These are phyloP conservation scores for Aspergillus texensis DNA, from an alignment of 2,329 filamentous ascomycete species.

Conservation along the genomic window DNA sequence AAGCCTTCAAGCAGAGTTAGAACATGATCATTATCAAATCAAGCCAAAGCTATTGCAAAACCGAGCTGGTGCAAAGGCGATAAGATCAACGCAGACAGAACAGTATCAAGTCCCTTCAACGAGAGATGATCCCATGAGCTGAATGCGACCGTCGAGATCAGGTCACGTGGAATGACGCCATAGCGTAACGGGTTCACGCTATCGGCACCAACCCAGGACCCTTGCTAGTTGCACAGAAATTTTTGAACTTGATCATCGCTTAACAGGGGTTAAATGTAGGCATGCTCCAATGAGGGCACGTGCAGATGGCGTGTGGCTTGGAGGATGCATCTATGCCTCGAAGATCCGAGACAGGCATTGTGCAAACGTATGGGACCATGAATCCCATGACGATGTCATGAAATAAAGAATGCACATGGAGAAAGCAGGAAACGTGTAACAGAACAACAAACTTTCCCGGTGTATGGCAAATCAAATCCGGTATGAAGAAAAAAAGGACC, in stretches of 20 bases:
- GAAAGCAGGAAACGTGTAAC: not conserved
- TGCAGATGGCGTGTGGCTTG: slow-evolving; percentile 16
- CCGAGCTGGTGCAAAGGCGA: not conserved
- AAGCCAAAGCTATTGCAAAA: not conserved
- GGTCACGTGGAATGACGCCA: slow-evolving; percentile 43
- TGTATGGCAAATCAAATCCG: not conserved
- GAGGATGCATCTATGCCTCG: slow-evolving; percentile 8
- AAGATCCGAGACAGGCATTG: slow-evolving; percentile 2
- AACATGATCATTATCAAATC: not conserved
- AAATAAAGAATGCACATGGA: not conserved
- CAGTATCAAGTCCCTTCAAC: not conserved
- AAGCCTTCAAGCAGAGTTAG: slow-evolving; percentile 32
- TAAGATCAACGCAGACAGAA: not conserved
- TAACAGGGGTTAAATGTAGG: slow-evolving; percentile 11
- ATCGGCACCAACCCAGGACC: slow-evolving; percentile 16
- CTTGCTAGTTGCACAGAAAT: slow-evolving; percentile 21
- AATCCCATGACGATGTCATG: not conserved
- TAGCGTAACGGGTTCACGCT: slow-evolving; percentile 28
- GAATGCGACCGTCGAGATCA: not conserved
- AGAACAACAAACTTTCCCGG: not conserved
- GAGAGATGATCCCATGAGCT: not conserved
- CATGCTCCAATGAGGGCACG: slow-evolving; percentile 18
- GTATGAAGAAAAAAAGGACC: not conserved
- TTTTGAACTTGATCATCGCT: slow-evolving; percentile 18
- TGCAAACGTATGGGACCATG: not conserved